Base-by-base conservation (phyloP, 495 filamentous ascomycete species). In the Stereocaulon alpinum region DNA sequence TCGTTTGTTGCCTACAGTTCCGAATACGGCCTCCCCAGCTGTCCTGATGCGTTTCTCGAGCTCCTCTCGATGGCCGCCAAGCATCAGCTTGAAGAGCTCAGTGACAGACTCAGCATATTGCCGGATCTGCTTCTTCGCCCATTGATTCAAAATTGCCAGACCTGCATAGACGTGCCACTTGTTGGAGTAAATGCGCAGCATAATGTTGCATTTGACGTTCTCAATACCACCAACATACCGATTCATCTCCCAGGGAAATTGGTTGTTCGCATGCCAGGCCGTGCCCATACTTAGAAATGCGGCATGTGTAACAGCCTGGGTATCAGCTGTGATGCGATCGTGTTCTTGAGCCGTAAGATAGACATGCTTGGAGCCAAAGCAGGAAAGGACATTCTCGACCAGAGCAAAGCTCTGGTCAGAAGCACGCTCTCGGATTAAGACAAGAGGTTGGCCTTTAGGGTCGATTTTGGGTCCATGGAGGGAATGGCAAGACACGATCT, bases 141-240 rank as follows among this genome's bases (percentile, higher is more conserved):
- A 82, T 5, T 91, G 91, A 70, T 98, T 98, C 42, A 98, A 79
- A 70, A 98, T 98, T 6, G 94, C 93, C 7, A 98, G 84, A 4
- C 93, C 93, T 37, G 93, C 93, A 70, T 98, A 98, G 57, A 98
- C 93, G 72, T 98, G 93, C 93, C 93, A 98, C 71, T 96, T 97
- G 71, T 95, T 94, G 59, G 87, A 85, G 74, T 96, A 98, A 71
- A 98, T 98, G 65, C 93, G 89, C 61, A 98, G 73, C 42, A 89
- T 97, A 61, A 96, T 82, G 72, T 98, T 98, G 73, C 96, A 96
- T 75, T 98, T 98, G 68, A 97, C 89, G 72, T 98, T 98, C 74
- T 98, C 93, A 68, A 98, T 96, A 27, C 94, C 93, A 54, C 93
- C 92, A 4, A 95, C 80, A 75, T 96, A 98, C 59, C 92, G 89